Percentiles rank a stretch among this genome's conserved stretches.
Evolutionary conservation across 768 basidiomycete genomes (phyloP).

Genomic region (Tricholoma flavovirens): DNA sequence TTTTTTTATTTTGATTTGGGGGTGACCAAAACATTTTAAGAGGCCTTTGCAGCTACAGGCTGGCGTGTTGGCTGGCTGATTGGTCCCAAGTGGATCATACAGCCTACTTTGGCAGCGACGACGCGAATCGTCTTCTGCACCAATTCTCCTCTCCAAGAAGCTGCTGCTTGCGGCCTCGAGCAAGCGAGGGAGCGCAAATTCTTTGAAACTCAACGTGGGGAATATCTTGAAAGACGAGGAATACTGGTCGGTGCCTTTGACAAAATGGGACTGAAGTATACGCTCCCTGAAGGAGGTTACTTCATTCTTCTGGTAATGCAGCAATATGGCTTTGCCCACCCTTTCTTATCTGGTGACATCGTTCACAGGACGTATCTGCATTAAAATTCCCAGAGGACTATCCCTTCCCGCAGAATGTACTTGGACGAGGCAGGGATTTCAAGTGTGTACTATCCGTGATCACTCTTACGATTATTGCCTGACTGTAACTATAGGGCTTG

Average conservation of each 20-base stretch:
- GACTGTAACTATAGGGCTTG: slow-evolving; percentile 52
- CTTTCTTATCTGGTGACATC: neutral
- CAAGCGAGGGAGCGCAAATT: slow-evolving; percentile 65
- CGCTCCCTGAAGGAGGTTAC: slow-evolving; percentile 85
- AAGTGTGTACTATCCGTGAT: slow-evolving; percentile 33
- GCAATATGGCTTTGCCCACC: neutral
- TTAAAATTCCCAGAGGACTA: slow-evolving; percentile 82
- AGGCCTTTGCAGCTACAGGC: slow-evolving; percentile 94
- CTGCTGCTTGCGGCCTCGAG: slow-evolving; percentile 85
- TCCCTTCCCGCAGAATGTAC: slow-evolving; percentile 68
- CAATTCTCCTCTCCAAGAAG: slow-evolving; percentile 94
- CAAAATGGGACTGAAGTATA: slow-evolving; percentile 76
- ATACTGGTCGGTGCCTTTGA: slow-evolving; percentile 81
- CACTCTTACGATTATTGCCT: neutral
- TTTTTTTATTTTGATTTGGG: neutral
- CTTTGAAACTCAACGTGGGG: slow-evolving; percentile 67
- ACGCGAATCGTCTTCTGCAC: slow-evolving; percentile 95
- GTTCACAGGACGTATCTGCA: slow-evolving; percentile 61
- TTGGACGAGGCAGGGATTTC: slow-evolving; percentile 85
- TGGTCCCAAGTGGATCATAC: slow-evolving; percentile 76
- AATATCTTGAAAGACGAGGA: slow-evolving; percentile 76
- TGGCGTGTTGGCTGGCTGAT: slow-evolving; percentile 98
- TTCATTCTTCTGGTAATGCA: slow-evolving; percentile 70
- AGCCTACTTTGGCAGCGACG: slow-evolving; percentile 81
- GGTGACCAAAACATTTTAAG: slow-evolving; percentile 33